Base-by-base conservation (phyloP, 352 stramenopile genomes). In the Phytophthora cryptogea region DNA sequence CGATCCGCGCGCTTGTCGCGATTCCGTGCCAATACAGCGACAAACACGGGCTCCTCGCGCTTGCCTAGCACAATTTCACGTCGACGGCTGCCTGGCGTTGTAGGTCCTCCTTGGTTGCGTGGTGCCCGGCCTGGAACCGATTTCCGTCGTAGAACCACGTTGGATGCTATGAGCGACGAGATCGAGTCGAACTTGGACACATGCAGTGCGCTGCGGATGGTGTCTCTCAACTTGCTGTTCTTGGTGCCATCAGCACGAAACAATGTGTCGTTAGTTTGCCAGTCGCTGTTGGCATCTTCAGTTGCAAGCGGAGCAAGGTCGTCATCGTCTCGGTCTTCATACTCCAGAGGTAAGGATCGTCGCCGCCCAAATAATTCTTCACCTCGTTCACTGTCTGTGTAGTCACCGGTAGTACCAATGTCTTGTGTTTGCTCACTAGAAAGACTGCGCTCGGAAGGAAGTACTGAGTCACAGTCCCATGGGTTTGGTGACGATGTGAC, bases 101-200 rank as follows among this genome's bases (percentile, higher is more conserved):
- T 16, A 20, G 49, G 31, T n/a, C 28, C 36, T 32, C 8, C 57
- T 27, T 65, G 62, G 45, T 63, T 64, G 13, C 30, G 56, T 26
- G 63, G 46, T 5, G 14, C 28, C 0, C 57, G 60, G 5, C 55
- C 58, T 53, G 65, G 67, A n/a, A 68, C 41, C 9, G 63, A 60
- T 50, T 86, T 90, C 31, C 70, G 80, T 5, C 81, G 70, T 3
- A 95, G 62, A 8, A 90, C 63, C 8, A 91, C 77, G 37, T 90
- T 90, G 14, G 79, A 89, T 1, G 89, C 86, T 9, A 96, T 73
- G 2, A 96, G 76, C 10, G 90, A 90, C 16, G 89, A 93, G 17
- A 97, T 82, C 1, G 88, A 97, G 69, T 97, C 90, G 58, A 97
- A 97, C 64, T 94, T 93, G 23, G 86, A 95, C 4, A 93, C 76